Evolutionary conservation across 1,284 basidiomycete genomes (phyloP).

Genomic region (Pulveroboletus ridleyi): DNA sequence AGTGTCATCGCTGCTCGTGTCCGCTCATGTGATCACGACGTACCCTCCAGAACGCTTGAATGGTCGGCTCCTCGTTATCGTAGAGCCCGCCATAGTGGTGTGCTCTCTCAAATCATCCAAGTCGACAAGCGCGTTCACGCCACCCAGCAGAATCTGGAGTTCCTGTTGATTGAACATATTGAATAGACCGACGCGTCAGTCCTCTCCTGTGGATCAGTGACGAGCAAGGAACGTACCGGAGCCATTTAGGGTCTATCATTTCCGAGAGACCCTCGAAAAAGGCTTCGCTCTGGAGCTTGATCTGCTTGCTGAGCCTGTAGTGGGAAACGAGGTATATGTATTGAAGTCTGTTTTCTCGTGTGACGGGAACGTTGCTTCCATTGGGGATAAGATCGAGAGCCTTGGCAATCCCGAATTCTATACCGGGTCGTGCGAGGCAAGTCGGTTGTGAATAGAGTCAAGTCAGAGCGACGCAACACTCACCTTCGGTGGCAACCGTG

Average conservation of each 20-base stretch:
- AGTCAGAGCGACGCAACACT: neutral
- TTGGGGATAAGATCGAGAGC: slow-evolving; percentile 85
- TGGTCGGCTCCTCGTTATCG: slow-evolving; percentile 72
- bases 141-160: slow-evolving; percentile 85
- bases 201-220: neutral
- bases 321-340: slow-evolving; percentile 94
- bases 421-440: neutral
- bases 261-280: slow-evolving; percentile 89
- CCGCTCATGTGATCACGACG: slow-evolving; percentile 28
- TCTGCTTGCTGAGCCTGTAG: slow-evolving; percentile 90
- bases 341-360: slow-evolving; percentile 87
- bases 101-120: slow-evolving; percentile 78
- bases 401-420: slow-evolving; percentile 88
- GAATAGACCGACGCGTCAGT: slow-evolving; percentile 21
- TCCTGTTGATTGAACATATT: slow-evolving; percentile 98
- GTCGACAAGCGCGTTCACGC: slow-evolving; percentile 84
- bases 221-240: slow-evolving; percentile 57
- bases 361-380: slow-evolving; percentile 89
- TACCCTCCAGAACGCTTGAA: slow-evolving; percentile 81
- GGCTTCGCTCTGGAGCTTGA: slow-evolving; percentile 84
- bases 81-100: slow-evolving; percentile 83
- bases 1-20: slow-evolving; percentile 5
- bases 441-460: neutral
- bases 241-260: slow-evolving; percentile 90
- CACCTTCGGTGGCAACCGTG: slow-evolving; percentile 87